Conservation (phyloP, 2,329 filamentous ascomycete species). For the Ascochyta koolunga region DNA sequence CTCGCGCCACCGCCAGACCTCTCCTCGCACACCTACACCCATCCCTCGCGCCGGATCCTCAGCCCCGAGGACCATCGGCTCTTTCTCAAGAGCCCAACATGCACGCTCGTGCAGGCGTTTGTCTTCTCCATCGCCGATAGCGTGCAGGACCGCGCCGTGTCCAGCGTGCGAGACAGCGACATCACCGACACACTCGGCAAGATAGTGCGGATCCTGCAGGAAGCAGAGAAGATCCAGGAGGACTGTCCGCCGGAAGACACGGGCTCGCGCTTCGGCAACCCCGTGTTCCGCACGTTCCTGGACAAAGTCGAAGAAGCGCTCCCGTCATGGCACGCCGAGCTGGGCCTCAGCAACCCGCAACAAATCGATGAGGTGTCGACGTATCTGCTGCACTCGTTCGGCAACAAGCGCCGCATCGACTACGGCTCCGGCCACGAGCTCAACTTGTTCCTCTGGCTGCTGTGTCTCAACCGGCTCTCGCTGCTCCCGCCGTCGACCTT, state of each 20-base stretch:
- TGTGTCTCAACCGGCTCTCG: conserved; percentile 85
- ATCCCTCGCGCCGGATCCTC: conserved; percentile 79
- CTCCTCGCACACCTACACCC: conserved; percentile 65
- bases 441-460: conserved; percentile 94
- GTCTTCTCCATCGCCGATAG: conserved; percentile 86
- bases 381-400: conserved; percentile 84
- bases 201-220: conserved; percentile 73
- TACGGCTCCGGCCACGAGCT: conserved; percentile 97
- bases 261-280: conserved; percentile 93
- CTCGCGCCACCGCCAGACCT: conserved; percentile 72
- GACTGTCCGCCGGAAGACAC: conserved; percentile 82
- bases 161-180: conserved; percentile 63
- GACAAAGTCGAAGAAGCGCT: conserved; percentile 62
- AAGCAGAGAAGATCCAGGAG: conserved; percentile 69
- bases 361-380: conserved; percentile 75
- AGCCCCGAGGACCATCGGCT: conserved; percentile 79
- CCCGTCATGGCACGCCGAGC: conserved; percentile 66
- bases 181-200: conserved; percentile 66
- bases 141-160: conserved; percentile 72
- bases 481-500: conserved; percentile 71
- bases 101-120: conserved; percentile 79
- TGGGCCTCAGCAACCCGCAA: conserved; percentile 59
- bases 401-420: conserved; percentile 81
- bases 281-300: conserved; percentile 82
- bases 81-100: conserved; percentile 79